phyloP scores from a whole-genome alignment of 192 early-diverging fungal genomes.

The Kappamyces sp. region DNA sequence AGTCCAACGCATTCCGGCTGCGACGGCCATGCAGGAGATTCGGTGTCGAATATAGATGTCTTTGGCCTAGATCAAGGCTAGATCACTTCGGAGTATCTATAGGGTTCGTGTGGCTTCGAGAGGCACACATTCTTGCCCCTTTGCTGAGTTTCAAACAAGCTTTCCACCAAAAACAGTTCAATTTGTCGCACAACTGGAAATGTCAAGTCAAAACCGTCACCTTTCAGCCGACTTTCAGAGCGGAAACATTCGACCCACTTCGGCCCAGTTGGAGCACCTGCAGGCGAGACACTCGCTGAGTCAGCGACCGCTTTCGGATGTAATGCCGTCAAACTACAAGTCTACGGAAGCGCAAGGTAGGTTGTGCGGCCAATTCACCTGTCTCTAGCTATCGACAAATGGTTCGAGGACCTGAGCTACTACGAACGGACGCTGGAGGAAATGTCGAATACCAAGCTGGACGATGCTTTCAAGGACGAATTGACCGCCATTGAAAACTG shows the following conservation, averaged over 20 bases:
- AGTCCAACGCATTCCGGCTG: too few species aligned
- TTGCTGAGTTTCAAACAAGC: too few species aligned
- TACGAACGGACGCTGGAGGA: slow-evolving; percentile 89
- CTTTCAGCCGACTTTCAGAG: too few species aligned
- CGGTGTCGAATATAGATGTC: too few species aligned
- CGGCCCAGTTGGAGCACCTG: slow-evolving; percentile 14
- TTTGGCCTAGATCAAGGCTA: too few species aligned
- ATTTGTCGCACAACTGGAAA: too few species aligned
- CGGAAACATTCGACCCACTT: not conserved
- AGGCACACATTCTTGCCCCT: too few species aligned
- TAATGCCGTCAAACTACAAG: slow-evolving; percentile 9
- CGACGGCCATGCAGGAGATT: too few species aligned
- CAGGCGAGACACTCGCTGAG: slow-evolving; percentile 1
- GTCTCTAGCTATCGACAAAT: slow-evolving; percentile 67
- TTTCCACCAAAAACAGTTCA: too few species aligned
- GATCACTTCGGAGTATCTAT: too few species aligned
- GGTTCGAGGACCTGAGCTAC: slow-evolving; percentile 87
- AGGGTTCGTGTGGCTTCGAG: too few species aligned
- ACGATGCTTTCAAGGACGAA: slow-evolving; percentile 50
- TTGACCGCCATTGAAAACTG: slow-evolving; percentile 86
- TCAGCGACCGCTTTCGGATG: slow-evolving; percentile 10
- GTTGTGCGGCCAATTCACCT: not conserved
- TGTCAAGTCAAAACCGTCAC: too few species aligned
- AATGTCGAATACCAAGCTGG: slow-evolving; percentile 59
- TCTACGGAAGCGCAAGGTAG: slow-evolving; percentile 12